phyloP scores from a whole-genome alignment of 2,329 filamentous ascomycete species.

The Berkeleyomyces basicola region DNA sequence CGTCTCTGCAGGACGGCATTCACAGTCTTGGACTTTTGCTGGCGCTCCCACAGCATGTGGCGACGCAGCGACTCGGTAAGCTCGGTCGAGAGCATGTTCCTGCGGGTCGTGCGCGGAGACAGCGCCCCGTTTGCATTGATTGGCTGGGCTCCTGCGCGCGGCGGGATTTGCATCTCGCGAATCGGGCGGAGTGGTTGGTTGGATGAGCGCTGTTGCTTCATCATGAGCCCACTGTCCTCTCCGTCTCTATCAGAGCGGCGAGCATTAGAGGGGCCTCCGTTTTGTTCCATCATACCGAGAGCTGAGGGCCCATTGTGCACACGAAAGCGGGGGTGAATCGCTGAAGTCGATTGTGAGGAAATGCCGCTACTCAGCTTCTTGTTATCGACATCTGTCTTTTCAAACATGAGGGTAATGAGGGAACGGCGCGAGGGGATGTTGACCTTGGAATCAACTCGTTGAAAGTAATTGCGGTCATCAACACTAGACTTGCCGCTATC shows the following conservation, averaged over 20 bases:
- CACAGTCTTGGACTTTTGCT: conserved; percentile 80
- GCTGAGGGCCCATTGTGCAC: conserved; percentile 23
- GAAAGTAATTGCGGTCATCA: conserved; percentile 67
- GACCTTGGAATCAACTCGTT: conserved; percentile 74
- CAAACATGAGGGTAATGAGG: conserved; percentile 76
- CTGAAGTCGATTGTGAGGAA: conserved; percentile 49
- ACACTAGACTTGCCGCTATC: conserved; percentile 72
- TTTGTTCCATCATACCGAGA: conserved; percentile 2
- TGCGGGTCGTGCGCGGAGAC: conserved; percentile 77
- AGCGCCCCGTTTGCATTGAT: conserved; percentile 63
- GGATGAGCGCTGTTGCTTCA: conserved; percentile 41
- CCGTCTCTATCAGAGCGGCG: conserved; percentile 30
- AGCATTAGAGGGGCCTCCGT: conserved; percentile 25
- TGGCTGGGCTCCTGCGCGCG: conserved; percentile 54
- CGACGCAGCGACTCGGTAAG: conserved; percentile 83
- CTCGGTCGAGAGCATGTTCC: conserved; percentile 92
- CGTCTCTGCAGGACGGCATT: conserved; percentile 79
- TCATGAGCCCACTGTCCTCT: conserved; percentile 44
- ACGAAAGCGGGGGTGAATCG: conserved; percentile 45
- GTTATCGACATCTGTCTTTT: conserved; percentile 52
- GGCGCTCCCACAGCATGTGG: conserved; percentile 85
- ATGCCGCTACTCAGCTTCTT: conserved; percentile 47
- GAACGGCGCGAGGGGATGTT: conserved; percentile 77
- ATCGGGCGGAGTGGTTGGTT: conserved; percentile 35
- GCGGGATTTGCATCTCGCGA: conserved; percentile 38